Percentiles rank a stretch among this genome's conserved stretches.
phyloP scores from a whole-genome alignment of 352 stramenopile genomes.

The Globisporangium acanthophoron region DNA sequence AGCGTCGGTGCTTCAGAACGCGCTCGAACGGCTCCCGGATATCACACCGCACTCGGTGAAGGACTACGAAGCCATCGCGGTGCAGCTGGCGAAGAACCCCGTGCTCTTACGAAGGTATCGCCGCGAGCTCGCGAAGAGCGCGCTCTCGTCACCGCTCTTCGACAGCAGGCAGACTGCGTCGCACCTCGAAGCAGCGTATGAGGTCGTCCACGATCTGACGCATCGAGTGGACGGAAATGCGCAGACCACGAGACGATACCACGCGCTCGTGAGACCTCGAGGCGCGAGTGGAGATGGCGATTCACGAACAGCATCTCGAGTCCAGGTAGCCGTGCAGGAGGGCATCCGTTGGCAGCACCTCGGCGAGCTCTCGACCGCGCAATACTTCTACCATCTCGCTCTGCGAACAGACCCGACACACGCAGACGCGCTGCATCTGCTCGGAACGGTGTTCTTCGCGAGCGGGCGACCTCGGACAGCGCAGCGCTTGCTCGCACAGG shows the following conservation, averaged over 20 bases:
- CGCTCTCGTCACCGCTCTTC: conserved; percentile 57
- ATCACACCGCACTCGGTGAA: conserved; percentile 49
- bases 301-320: conserved; percentile 6
- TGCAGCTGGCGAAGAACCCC: conserved; percentile 31
- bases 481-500: conserved; percentile 15
- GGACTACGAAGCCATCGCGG: conserved; percentile 63
- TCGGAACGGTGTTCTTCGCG: conserved; percentile 30
- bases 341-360: conserved; percentile 27
- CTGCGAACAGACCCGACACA: conserved; percentile 5
- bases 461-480: conserved; percentile 13
- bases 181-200: conserved; percentile 70
- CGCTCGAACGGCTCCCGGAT: conserved; percentile 18
- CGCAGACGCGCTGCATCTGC: conserved; percentile 41
- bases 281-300: background rate
- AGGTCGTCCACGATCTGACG: conserved; percentile 52
- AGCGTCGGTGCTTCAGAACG: conserved; percentile 43
- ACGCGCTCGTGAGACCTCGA: conserved; percentile 30
- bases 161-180: conserved; percentile 47
- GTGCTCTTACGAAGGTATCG: conserved; percentile 24
- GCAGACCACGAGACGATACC: conserved; percentile 13
- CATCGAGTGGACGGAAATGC: conserved; percentile 16
- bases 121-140: conserved; percentile 19
- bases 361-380: conserved; percentile 16
- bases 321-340: conserved; percentile 15
- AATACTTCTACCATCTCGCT: conserved; percentile 26